Evolutionary conservation across 2,329 filamentous ascomycete species (phyloP), one percentile per base, ranked within the genome.

Genomic region (Cadophora malorum): DNA sequence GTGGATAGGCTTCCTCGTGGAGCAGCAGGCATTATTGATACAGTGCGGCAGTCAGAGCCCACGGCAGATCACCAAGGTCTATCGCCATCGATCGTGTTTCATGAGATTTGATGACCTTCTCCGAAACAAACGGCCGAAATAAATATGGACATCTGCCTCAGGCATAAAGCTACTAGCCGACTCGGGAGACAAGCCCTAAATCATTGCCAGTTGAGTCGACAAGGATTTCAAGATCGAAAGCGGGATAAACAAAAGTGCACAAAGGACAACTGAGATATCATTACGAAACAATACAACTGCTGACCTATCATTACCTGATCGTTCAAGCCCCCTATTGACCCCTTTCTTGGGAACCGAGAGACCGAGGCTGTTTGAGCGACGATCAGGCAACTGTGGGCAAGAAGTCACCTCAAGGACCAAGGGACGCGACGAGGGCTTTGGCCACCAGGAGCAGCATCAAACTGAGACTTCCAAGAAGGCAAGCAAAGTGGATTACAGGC

Each of bases 401-500:
- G 56, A 14, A 45, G n/a, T 12, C 35, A 38, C 8, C 3, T 16
- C 45, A 45, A n/a, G n/a, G 21, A 58, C 31, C 2, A 21, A 58
- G 25, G n/a, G 9, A 58, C n/a, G 56, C 56, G 19, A 41, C 55
- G 33, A 59, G 56, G 56, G 33, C 56, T 59, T 28, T 59, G 56
- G 56, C 56, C 56, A 59, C 56, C 59, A 63, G 50, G 23, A 47
- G 65, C 31, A 52, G 55, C 25, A 23, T 35, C 41, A 58, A 58
- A 35, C 16, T n/a, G 41, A 50, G 28, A 65, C 33, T 31, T 23
- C 33, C 65, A 47, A 52, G 59, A 64, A 38, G 45, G 14, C 19
- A 67, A 50, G 25, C 58, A 75, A 65, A 14, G 69, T 72, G 71
- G 72, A 72, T 73, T 75, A 71, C 69, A 69, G 64, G 47, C 71